Evolutionary conservation across 2,329 filamentous ascomycete species (phyloP).

Genomic region (Triangularia verruculosa): DNA sequence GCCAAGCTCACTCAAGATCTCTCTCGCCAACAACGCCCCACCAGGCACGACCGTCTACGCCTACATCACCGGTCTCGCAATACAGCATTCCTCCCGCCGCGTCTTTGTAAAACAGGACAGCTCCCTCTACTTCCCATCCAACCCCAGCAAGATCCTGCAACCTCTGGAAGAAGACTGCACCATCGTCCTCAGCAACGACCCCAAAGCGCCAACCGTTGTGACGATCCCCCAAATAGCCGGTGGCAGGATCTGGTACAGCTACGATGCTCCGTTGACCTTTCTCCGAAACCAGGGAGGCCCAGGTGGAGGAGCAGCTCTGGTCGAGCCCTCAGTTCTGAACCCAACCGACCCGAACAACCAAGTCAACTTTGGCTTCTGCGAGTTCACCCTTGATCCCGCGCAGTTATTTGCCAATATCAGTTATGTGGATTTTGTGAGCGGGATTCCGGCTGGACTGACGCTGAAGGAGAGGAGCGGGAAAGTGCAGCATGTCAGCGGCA

Average conservation of each 20-base stretch:
- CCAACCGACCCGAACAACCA: constrained; percentile 53
- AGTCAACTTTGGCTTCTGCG: constrained; percentile 55
- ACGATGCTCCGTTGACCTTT: constrained; percentile 55
- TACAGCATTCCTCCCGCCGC: constrained; percentile 43
- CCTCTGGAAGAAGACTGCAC: constrained; percentile 55
- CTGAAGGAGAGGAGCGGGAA: constrained; percentile 42
- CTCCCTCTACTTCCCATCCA: constrained; percentile 54
- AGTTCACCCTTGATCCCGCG: constrained; percentile 57
- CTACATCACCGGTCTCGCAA: constrained; percentile 62
- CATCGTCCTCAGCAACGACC: constrained; percentile 53
- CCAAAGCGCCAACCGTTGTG: constrained; percentile 51
- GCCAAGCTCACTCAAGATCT: constrained; percentile 49
- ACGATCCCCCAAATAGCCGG: constrained; percentile 63
- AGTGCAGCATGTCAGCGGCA: constrained; percentile 54
- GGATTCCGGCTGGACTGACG: constrained; percentile 52
- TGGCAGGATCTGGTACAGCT: constrained; percentile 62
- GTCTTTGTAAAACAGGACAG: constrained; percentile 44
- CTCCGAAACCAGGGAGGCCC: constrained; percentile 58
- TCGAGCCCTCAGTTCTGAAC: constrained; percentile 67
- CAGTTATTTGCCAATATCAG: constrained; percentile 63
- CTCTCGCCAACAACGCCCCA: constrained; percentile 37
- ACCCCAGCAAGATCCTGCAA: constrained; percentile 45
- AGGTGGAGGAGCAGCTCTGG: constrained; percentile 48
- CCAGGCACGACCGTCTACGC: constrained; percentile 33
- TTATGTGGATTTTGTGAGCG: constrained; percentile 63